A percentile compares a stretch with the other conserved stretches of the same genome.
These are phyloP conservation scores for Diaporthe sp. DNA, from an alignment of 2,329 filamentous ascomycete species.

Conservation along the genomic window DNA sequence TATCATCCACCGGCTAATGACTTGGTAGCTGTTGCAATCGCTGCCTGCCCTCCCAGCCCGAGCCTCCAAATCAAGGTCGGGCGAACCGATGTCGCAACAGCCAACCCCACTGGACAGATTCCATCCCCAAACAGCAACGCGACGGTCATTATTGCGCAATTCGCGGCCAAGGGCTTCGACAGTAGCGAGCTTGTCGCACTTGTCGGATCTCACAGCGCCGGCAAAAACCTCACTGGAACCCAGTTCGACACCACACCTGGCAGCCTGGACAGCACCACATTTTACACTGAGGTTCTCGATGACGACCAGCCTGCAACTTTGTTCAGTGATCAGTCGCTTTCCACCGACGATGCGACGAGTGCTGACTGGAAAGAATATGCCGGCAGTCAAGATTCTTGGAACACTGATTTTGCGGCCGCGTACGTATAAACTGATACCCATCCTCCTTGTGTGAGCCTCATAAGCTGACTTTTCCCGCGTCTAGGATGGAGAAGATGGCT, in stretches of 20 bases:
- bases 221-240: constrained; percentile 44
- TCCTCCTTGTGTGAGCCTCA: background rate
- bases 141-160: constrained; percentile 42
- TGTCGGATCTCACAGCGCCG: constrained; percentile 47
- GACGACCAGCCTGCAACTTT: constrained; percentile 45
- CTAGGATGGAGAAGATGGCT: constrained; percentile 46
- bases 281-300: constrained; percentile 48
- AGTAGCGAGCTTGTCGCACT: constrained; percentile 47
- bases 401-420: constrained; percentile 47
- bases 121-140: constrained; percentile 43
- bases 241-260: constrained; percentile 46
- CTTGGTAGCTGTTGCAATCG: constrained; percentile 45
- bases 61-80: constrained; percentile 46
- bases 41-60: constrained; percentile 45
- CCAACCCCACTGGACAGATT: constrained; percentile 45
- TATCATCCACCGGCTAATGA: background rate
- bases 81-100: constrained; percentile 45
- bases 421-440: constrained; percentile 35
- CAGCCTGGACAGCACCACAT: constrained; percentile 44
- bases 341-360: constrained; percentile 45
- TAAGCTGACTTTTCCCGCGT: constrained; percentile 30
- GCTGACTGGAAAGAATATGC: constrained; percentile 46
- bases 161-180: constrained; percentile 47
- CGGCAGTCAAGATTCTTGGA: constrained; percentile 44
- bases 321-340: constrained; percentile 45